Evolutionary conservation across 305 asterid genomes (phyloP).

Genomic region (Fraxinus floribunda): DNA sequence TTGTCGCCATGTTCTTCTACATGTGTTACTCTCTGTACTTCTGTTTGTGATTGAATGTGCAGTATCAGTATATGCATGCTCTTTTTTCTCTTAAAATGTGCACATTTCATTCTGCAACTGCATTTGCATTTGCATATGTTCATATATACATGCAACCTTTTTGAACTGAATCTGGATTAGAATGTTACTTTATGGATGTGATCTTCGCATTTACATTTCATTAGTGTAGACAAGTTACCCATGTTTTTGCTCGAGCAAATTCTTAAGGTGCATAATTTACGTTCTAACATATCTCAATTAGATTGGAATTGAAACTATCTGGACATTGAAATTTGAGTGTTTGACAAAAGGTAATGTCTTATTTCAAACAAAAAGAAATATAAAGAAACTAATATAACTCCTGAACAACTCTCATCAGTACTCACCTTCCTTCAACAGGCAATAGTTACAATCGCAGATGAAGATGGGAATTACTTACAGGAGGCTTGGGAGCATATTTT

Average conservation of each 20-base stretch:
- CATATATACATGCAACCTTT: neutral
- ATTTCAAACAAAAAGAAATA: constrained; percentile 2
- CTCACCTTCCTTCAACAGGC: constrained; percentile 55
- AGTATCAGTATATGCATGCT: neutral
- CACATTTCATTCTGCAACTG: neutral
- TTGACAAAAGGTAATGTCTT: neutral
- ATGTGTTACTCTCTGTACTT: neutral
- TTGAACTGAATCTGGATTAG: neutral
- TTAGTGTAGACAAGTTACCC: neutral
- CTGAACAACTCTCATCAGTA: constrained; percentile 24
- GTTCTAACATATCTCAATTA: neutral
- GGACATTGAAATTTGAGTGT: neutral
- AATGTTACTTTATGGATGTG: neutral
- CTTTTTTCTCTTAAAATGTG: neutral
- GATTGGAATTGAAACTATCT: constrained; percentile 5
- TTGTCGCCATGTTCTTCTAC: neutral
- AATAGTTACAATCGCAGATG: constrained; percentile 79
- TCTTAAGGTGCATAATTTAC: neutral
- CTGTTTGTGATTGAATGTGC: neutral
- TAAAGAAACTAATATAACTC: neutral
- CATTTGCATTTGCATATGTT: neutral
- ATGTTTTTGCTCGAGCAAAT: neutral
- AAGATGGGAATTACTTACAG: constrained; percentile 91
- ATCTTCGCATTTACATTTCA: neutral
- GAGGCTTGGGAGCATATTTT: constrained; percentile 98